Base-by-base conservation (phyloP, 1,139 yeast genomes). In the Yamadazyma membranifaciens region DNA sequence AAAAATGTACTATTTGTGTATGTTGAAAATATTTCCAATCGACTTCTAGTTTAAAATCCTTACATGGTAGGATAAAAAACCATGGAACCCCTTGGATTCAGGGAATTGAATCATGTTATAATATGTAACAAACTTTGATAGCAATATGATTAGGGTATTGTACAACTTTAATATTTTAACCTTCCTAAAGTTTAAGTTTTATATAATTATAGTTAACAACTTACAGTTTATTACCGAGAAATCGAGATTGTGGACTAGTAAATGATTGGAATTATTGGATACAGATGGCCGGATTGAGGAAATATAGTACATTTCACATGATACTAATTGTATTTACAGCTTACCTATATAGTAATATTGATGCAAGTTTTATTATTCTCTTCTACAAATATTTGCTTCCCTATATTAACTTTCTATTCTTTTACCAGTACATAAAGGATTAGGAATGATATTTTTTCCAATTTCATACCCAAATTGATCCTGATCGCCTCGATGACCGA, bases 391-490 rank as follows among this genome's bases (percentile, higher is more conserved):
- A 20, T 20, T 20, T 20, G 7, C 24, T 6, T 20, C 7, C 7
- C 24, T 20, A 20, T 20, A 20, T 20, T 16, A 35, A 17, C 37
- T 28, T 15, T 46, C 62, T 6, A 57, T 48, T 31, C 55, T 42
- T 39, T 59, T 59, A 6, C 56, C 58, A 3, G 25, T 25, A 40
- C 55, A 56, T 22, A 49, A 31, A 2, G 42, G 37, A 34, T 41
- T 34, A 4, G 42, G 30, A 20, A 54, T 37, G 13, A 56, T 43
- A 38, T 57, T 58, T 13, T 43, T 43, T 11, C 54, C 58, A 14
- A 57, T 55, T 25, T 55, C 60, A 39, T 57, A 57, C 11, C 62
- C 63, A 41, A 54, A 57, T 16, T 45, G 40, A 42, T 59, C 63
- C 36, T 56, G 56, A 11, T 37, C 29, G 1, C 60, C 61, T 3